Base-by-base conservation (phyloP, 306 rosid species). In the Abrus precatorius region DNA sequence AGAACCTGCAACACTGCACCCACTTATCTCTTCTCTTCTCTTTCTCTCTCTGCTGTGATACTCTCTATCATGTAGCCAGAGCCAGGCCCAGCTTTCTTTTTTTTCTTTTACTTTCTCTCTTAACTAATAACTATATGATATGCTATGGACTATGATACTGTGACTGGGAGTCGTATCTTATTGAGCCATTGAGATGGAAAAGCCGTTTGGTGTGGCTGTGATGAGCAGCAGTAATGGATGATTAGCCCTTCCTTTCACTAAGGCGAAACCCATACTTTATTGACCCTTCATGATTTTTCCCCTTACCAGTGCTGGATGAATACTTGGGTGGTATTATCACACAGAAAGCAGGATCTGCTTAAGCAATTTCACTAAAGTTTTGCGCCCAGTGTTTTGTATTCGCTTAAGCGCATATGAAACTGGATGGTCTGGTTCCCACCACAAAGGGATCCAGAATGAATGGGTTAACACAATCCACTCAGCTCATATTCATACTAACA, bases 1-100 rank as follows among this genome's bases (percentile, higher is more conserved):
- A 76, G 20, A 47, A 84, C 93, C 93, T 91, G 97, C 94, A 90
- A 86, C 82, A 72, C 74, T 69, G 72, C 87, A 66, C 61, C 77
- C 44, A 49, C 68, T 69, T 20, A 20, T 20, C 20, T 20, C 20
- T 20, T 20, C 20, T 20, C 20, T 20, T 20, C 20, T 20, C 20
- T 20, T 20, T 20, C 20, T 80, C 78, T 84, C 86, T 14, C 67
- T 86, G 53, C 28, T 54, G 2, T 20, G 2, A 56, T 7, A 70
- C 64, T 48, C 56, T 69, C 75, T 69, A 6, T 69, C 9, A 69
- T 6, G 43, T 45, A 33, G 20, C 20, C 1, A 11, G 3, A 14
- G 50, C 10, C 48, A 65, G 71, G 71, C 32, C 71, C 71, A 38
- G 74, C 85, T 86, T 67, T 82, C 79, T 76, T 49, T 63, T 79